A percentile compares a stretch with the other conserved stretches of the same genome.
These are phyloP conservation scores for Parasarocladium wereldwijsianum DNA, from an alignment of 2,329 filamentous ascomycete genomes.

Conservation along the genomic window DNA sequence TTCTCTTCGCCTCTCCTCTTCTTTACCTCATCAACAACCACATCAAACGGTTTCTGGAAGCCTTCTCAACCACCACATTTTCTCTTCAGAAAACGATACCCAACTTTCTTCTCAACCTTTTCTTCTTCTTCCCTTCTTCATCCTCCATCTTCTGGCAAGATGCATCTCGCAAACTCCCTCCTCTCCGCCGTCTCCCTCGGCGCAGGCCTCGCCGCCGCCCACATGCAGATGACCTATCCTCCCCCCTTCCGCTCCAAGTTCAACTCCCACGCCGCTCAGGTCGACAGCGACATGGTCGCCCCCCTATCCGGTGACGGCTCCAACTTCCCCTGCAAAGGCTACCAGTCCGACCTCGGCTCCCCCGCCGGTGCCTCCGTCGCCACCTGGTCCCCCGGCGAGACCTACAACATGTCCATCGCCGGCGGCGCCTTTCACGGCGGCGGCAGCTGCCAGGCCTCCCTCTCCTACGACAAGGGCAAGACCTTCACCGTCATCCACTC, in stretches of 20 bases:
- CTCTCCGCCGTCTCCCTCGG: constrained; percentile 24
- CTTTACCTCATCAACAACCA: no score
- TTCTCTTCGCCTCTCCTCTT: no score
- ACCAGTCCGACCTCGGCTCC: constrained; percentile 32
- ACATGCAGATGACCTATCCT: constrained; percentile 42
- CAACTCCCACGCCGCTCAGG: constrained; percentile 32
- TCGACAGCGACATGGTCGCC: constrained; percentile 59
- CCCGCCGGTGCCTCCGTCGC: constrained; percentile 36
- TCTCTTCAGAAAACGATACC: no score
- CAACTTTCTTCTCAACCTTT: no score
- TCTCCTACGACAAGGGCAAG: constrained; percentile 58
- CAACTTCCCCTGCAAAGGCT: constrained; percentile 67
- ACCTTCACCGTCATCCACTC: constrained; percentile 55
- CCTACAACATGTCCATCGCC: constrained; percentile 47
- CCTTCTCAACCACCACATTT: no score
- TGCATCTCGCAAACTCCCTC: no score
- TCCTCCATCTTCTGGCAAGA: no score
- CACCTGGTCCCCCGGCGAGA: constrained; percentile 45
- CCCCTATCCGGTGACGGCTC: constrained; percentile 46
- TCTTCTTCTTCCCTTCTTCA: no score
- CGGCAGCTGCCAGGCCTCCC: constrained; percentile 61
- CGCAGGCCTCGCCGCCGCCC: constrained; percentile 29
- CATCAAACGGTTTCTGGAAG: no score
- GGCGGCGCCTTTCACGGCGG: constrained; percentile 52
- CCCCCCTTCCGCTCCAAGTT: constrained; percentile 36